phyloP scores from a whole-genome alignment of 352 stramenopile genomes.

The Pythium aphanidermatum region DNA sequence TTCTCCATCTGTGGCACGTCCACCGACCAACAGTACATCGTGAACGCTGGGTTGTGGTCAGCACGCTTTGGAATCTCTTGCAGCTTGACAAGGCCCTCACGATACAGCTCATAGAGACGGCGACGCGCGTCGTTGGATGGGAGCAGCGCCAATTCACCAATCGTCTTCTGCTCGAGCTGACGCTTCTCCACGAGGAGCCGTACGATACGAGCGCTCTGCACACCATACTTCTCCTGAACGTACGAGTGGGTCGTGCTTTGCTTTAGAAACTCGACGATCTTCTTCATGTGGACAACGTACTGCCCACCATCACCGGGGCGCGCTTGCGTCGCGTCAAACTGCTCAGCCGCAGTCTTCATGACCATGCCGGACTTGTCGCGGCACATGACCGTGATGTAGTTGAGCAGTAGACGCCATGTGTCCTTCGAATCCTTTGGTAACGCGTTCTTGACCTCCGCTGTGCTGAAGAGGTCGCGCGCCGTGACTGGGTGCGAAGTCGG shows the following conservation, averaged over 20 bases:
- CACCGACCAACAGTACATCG: constrained; percentile 83
- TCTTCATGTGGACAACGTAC: constrained; percentile 88
- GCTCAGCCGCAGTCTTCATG: constrained; percentile 69
- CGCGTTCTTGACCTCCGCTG: constrained; percentile 61
- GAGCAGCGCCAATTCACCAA: constrained; percentile 77
- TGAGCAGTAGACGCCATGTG: constrained; percentile 78
- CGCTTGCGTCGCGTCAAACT: constrained; percentile 53
- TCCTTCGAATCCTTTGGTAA: constrained; percentile 73
- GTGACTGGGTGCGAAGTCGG: constrained; percentile 71
- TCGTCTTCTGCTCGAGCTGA: constrained; percentile 82
- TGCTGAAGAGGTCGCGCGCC: constrained; percentile 67
- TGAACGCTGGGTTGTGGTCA: constrained; percentile 87
- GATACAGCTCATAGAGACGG: constrained; percentile 77
- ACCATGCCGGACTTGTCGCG: constrained; percentile 87
- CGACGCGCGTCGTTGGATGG: constrained; percentile 76
- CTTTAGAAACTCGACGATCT: constrained; percentile 75
- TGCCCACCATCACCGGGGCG: constrained; percentile 72
- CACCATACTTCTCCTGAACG: constrained; percentile 75
- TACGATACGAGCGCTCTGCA: constrained; percentile 78
- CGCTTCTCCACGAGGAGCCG: constrained; percentile 80
- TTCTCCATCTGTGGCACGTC: constrained; percentile 61
- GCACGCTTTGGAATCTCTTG: constrained; percentile 86
- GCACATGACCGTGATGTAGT: constrained; percentile 88
- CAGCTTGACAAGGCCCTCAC: constrained; percentile 68
- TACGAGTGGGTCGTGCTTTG: constrained; percentile 79